Base-by-base conservation (phyloP, 2,329 filamentous ascomycete species). In the Ophiostoma piceae region DNA sequence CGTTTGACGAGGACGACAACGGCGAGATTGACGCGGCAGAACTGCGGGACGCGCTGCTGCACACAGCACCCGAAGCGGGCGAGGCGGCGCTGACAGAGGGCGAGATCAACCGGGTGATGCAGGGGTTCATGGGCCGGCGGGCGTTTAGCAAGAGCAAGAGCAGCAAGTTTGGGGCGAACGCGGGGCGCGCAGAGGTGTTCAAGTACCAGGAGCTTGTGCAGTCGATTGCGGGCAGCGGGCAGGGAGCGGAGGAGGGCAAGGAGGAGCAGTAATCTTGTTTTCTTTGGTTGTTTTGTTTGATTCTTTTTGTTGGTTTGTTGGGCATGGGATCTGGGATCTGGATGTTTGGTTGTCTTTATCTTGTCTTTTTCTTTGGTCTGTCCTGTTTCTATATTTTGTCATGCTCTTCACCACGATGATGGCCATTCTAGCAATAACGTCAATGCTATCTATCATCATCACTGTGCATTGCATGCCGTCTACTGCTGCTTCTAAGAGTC, bases 1-100 rank as follows among this genome's bases (percentile, higher is more conserved):
- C 95, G 0, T 98, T 98, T 77, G 95, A 99, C 76, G 92, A 96
- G 72, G 93, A 96, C 73, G 95, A 99, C 77, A 95, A 91, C 75
- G 95, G 95, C 2, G 93, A 97, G 79, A 88, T 98, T 54, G 93
- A 98, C 77, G 81, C 96, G 26, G 85, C 82, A 0, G 92, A 97
- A 78, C 80, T 99, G 72, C 88, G 91, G 65, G 92, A 95, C 74
- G 92, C 94, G 0, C 79, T 99, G 64, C 80, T 97, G 57, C 87
- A 93, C 74, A 97, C 93, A 0, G 88, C 88, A 0, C 92, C 92
- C 0, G 92, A 96, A 74, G 84, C 86, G 0, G 92, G 91, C 22
- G 85, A 87, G 77, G 82, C 82, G 54, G 79, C 85, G 0, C 79
- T 96, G 73, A 90, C 87, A 0, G 86, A 89, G 68, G 80, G 83